Percentiles rank a stretch among this genome's conserved stretches.
These are phyloP conservation scores for Aspergillus fijiensis DNA, from an alignment of 2,329 filamentous ascomycete genomes.

Conservation along the genomic window DNA sequence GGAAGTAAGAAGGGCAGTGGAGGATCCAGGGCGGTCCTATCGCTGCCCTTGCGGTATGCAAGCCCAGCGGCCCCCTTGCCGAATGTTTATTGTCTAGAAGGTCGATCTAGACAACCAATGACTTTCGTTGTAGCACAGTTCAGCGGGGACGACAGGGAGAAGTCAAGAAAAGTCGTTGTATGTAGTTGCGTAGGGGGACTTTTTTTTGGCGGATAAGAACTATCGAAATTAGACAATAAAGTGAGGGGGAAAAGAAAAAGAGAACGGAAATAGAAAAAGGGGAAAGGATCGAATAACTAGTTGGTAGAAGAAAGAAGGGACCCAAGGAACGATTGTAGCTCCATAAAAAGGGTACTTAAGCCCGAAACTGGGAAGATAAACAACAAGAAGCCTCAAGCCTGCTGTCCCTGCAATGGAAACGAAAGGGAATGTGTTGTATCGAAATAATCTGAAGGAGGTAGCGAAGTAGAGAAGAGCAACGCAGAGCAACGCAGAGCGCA, in stretches of 20 bases:
- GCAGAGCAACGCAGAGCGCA: too few species aligned
- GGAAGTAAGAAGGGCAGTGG: not conserved
- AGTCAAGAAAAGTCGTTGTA: not conserved
- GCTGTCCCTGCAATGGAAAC: too few species aligned
- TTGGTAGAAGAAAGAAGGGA: constrained; percentile 1
- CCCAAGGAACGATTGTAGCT: not conserved
- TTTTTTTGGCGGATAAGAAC: not conserved
- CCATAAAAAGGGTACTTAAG: constrained; percentile 3
- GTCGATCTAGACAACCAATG: not conserved
- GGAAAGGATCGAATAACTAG: not conserved
- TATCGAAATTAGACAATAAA: not conserved
- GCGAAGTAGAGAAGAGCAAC: not conserved
- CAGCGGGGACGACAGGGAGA: constrained; percentile 1
- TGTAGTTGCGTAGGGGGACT: too few species aligned
- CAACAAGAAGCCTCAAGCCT: not conserved
- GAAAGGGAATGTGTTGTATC: too few species aligned
- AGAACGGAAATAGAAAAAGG: not conserved
- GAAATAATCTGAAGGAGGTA: not conserved
- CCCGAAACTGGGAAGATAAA: constrained; percentile 2
- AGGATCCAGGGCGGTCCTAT: constrained; percentile 13
- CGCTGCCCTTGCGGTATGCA: constrained; percentile 17
- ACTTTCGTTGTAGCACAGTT: not conserved
- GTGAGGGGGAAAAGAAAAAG: not conserved
- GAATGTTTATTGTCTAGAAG: constrained; percentile 16
- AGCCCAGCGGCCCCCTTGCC: constrained; percentile 18